Base-by-base conservation (phyloP, 2,329 filamentous ascomycete genomes). In the Ceratocystis cubensis region DNA sequence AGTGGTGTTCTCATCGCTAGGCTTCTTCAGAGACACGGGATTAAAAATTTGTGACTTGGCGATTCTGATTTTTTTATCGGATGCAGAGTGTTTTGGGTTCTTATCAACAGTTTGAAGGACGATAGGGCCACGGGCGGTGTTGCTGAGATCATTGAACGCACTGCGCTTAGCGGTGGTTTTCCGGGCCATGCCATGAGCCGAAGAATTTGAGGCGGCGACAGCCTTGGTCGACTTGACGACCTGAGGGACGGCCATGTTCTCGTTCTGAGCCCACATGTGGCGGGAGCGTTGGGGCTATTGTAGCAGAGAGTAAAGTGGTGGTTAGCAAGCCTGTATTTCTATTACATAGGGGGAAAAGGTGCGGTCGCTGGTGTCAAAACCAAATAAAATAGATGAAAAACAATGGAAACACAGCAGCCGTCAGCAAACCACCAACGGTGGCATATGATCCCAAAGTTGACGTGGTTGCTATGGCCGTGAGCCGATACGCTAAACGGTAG, bases 141-240 rank as follows among this genome's bases (percentile, higher is more conserved):
- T 93, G 79, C 88, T 94, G 69, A 94, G 82, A 74, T 96, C 91
- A 63, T 84, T 88, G 75, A 95, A 91, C 13, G 85, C 89, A 69
- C 86, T 85, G 70, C 91, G 86, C 78, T 92, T 94, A 66, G 86
- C 80, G 67, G 83, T 80, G 65, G 81, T 81, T 75, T 87, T 89
- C 70, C 86, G 76, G 48, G 79, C 80, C 63, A 79, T 80, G 69
- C 81, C 78, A 69, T 81, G 74, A 68, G 83, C 72, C 71, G 79
- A 79, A 8, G 53, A 59, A 5, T 17, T 37, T 2, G 53, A 59
- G 15, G 17, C 53, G 6, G 20, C 53, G 17, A 25, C 48, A 61
- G 70, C 71, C 48, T 64, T 66, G 56, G 65, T 45, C 44, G 65
- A 62, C 65, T 73, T 78, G 71, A 77, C 89, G 70, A 81, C 82